phyloP scores from a whole-genome alignment of 2,329 filamentous ascomycete species.

The Monascus ruber region DNA sequence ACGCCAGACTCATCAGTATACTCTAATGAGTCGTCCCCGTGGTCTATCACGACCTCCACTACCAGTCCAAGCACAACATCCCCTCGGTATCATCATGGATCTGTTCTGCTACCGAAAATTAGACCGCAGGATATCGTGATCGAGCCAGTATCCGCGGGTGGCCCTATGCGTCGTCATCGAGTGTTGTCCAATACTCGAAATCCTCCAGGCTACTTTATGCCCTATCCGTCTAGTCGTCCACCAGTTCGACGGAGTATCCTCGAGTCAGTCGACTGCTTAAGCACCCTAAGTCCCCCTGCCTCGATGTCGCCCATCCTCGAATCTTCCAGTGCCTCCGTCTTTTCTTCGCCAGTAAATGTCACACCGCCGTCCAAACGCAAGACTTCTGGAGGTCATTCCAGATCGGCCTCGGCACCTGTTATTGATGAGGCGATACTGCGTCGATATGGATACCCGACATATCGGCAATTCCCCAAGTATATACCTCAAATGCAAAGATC shows the following conservation, averaged over 20 bases:
- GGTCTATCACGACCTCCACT: constrained; percentile 55
- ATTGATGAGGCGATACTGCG: constrained; percentile 56
- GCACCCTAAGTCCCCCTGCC: constrained; percentile 34
- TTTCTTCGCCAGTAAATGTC: constrained; percentile 55
- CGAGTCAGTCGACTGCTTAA: constrained; percentile 33
- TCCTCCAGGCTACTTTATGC: constrained; percentile 36
- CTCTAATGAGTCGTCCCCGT: constrained; percentile 56
- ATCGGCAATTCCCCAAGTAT: constrained; percentile 59
- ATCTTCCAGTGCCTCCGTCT: constrained; percentile 27
- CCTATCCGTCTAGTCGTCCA: constrained; percentile 37
- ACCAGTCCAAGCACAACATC: constrained; percentile 58
- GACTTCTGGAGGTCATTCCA: constrained; percentile 32
- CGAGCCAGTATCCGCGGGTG: constrained; percentile 41
- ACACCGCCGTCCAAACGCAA: constrained; percentile 32
- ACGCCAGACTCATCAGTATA: constrained; percentile 55
- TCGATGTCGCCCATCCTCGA: constrained; percentile 27
- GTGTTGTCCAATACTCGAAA: constrained; percentile 43
- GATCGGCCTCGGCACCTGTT: constrained; percentile 56
- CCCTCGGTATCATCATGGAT: constrained; percentile 62
- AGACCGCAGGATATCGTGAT: constrained; percentile 71
- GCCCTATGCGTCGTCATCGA: constrained; percentile 47
- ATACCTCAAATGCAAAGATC: constrained; percentile 34
- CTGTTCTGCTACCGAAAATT: constrained; percentile 74
- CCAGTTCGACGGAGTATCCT: constrained; percentile 35
- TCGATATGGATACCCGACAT: constrained; percentile 73